Base-by-base conservation (phyloP, 768 basidiomycete genomes). In the Daedaleopsis sinensis region DNA sequence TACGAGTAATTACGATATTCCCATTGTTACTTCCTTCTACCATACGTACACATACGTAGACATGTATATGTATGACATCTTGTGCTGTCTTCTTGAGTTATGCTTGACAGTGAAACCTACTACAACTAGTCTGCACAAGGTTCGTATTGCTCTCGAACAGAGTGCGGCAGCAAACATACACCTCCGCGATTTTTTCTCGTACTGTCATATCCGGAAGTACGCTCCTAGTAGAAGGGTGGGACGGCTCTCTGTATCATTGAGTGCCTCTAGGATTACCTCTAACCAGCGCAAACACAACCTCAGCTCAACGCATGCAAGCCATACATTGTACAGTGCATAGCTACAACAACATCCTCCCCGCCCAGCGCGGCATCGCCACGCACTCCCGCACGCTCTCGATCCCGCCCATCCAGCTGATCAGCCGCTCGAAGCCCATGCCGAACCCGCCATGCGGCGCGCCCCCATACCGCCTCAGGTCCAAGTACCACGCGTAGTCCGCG, bases 391-490 rank as follows among this genome's bases (percentile, higher is more conserved):
- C 84, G 74, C 96, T 98, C 61, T 90, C 89, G 48, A 93, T 80
- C 0, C 94, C 95, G 19, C 89, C 86, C 12, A 97, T 75, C 91
- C 93, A 96, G 47, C 87, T 85, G 18, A 98, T 80, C 19, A 97
- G 78, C 62, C 97, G 79, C 74, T 99, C 97, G 69, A 96, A 97
- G 1, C 97, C 97, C 79, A 98, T 80, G 6, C 97, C 97, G 74
- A 94, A 98, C 16, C 97, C 97, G 16, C 92, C 95, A 74, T 98
- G 96, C 3, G 94, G 91, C 19, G 92, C 89, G 18, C 89, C 89
- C 11, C 97, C 97, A 67, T 84, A 96, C 68, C 80, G 81, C 61
- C 96, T 79, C 65, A 97, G 71, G 67, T 97, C 94, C 53, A 87
- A 62, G 74, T 99, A 99, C 91, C 91, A 93, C 47, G 73, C 72